Conservation (phyloP, 495 filamentous ascomycete genomes). For the Xylona heveae region DNA sequence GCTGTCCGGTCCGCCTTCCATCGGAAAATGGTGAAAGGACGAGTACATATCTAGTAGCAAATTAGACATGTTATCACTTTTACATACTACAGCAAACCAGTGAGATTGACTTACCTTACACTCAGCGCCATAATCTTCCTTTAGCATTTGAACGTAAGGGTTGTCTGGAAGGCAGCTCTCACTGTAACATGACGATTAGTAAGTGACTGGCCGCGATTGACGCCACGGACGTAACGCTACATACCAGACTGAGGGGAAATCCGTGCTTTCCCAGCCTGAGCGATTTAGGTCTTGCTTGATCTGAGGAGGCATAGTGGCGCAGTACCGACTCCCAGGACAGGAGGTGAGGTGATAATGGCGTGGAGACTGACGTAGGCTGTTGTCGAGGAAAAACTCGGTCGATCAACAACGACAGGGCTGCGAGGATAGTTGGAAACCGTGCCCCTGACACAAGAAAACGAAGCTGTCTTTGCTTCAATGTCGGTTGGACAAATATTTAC, state of each 20-base stretch:
- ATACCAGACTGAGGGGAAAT: slow-evolving; percentile 44
- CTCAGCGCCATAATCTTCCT: slow-evolving; percentile 74
- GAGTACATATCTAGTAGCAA: slow-evolving; percentile 62
- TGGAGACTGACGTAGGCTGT: too few species aligned
- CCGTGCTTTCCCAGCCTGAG: slow-evolving; percentile 86
- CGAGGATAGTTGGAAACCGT: too few species aligned
- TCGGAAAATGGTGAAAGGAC: slow-evolving; percentile 86
- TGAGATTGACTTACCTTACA: slow-evolving; percentile 27
- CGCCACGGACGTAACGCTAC: background rate
- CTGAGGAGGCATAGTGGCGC: slow-evolving; percentile 30
- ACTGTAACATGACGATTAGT: slow-evolving; percentile 21
- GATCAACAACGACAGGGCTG: too few species aligned
- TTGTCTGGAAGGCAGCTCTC: slow-evolving; percentile 84
- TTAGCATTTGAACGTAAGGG: slow-evolving; percentile 96
- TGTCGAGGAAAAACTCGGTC: too few species aligned
- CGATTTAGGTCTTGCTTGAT: slow-evolving; percentile 96
- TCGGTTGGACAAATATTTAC: too few species aligned
- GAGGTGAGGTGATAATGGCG: background rate
- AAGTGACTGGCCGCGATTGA: slow-evolving; percentile 26
- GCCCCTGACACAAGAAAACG: too few species aligned
- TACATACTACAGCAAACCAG: too few species aligned
- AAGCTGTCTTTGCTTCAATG: too few species aligned
- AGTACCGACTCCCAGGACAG: background rate
- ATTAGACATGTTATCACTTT: slow-evolving; percentile 13
- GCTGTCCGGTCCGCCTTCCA: slow-evolving; percentile 85